A percentile compares a stretch with the other conserved stretches of the same genome.
These are phyloP conservation scores for Penicillium taxi DNA, from an alignment of 495 filamentous ascomycete genomes.

Conservation along the genomic window DNA sequence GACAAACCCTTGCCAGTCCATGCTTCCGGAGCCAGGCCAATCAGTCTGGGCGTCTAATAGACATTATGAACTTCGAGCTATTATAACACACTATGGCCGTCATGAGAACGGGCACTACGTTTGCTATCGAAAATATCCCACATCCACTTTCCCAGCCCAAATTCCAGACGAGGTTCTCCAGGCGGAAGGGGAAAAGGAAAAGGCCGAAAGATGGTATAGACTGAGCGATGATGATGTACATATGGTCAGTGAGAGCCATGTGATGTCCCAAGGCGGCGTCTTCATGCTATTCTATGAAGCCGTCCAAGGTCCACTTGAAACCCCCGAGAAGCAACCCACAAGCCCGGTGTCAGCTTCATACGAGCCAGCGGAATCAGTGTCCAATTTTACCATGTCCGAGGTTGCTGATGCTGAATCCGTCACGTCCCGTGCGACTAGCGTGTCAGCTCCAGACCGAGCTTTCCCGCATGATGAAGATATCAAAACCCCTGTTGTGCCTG, in stretches of 20 bases:
- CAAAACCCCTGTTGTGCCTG: background rate
- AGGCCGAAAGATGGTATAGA: slow-evolving; percentile 60
- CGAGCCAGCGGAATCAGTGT: slow-evolving; percentile 17
- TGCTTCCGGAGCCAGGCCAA: slow-evolving; percentile 50
- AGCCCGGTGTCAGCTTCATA: too few species aligned
- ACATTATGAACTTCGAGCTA: slow-evolving; percentile 74
- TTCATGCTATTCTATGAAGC: slow-evolving; percentile 97
- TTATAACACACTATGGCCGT: slow-evolving; percentile 79
- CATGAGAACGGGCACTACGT: slow-evolving; percentile 97
- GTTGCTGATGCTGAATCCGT: slow-evolving; percentile 24
- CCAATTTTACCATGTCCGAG: slow-evolving; percentile 20
- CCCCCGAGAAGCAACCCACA: background rate
- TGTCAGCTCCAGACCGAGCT: slow-evolving; percentile 19
- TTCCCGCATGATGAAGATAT: slow-evolving; percentile 9
- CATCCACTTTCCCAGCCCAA: slow-evolving; percentile 25
- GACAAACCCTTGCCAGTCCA: slow-evolving; percentile 54
- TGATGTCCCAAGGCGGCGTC: slow-evolving; percentile 70
- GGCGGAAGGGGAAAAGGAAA: slow-evolving; percentile 32
- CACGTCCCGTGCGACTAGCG: slow-evolving; percentile 30
- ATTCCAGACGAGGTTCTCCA: slow-evolving; percentile 31
- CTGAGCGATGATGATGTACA: slow-evolving; percentile 79
- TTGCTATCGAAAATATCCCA: slow-evolving; percentile 67
- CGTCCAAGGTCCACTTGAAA: slow-evolving; percentile 14
- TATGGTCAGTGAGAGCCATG: slow-evolving; percentile 61
- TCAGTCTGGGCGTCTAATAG: slow-evolving; percentile 32